Base-by-base conservation (phyloP, 495 filamentous ascomycete species). In the Penicillium fimorum region DNA sequence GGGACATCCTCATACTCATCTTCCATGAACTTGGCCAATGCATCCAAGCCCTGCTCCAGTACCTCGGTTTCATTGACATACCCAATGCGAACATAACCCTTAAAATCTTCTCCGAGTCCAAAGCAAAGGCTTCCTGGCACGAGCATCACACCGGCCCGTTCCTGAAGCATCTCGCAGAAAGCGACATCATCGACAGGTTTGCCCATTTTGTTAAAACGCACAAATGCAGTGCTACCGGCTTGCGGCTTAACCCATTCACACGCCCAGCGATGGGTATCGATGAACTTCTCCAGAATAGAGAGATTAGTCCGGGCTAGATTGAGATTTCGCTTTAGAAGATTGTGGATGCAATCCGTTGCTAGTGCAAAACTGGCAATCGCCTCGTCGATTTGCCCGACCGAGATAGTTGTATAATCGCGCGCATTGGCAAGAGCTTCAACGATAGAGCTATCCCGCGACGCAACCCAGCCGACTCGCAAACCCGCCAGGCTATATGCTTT, bases 401-500 rank as follows among this genome's bases (percentile, higher is more conserved):
- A 89, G 61, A 95, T 96, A 11, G 86, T 90, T 4, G 91, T 94
- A 76, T 92, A 96, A 67, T 96, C 84, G 20, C 92, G 78, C 1
- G 87, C 84, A 6, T 72, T 60, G 5, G 87, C 84, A 42, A 86
- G 78, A n/a, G 79, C 72, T 50, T 88, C 82, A 44, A 94, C 80
- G 49, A 96, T 73, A 1, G 73, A 71, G 6, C 64, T 58, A 69
- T 84, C 79, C 2, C 87, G 81, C 25, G 86, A 86, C 3, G 88
- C 90, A 54, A 94, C 76, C 91, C 92, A 96, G 33, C 92, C 91
- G 4, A 91, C 71, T 0, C 92, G 83, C 46, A 96, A 82, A 10
- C 92, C 92, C 0, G 91, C 92, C 8, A 96, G 71, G 32, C 91
- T 85, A 73, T 90, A 96, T 5, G 90, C 87, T 70, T 96, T 96